These are phyloP conservation scores for Kappamyces sp. DNA, from an alignment of 192 early-diverging fungal species.

Conservation along the genomic window DNA sequence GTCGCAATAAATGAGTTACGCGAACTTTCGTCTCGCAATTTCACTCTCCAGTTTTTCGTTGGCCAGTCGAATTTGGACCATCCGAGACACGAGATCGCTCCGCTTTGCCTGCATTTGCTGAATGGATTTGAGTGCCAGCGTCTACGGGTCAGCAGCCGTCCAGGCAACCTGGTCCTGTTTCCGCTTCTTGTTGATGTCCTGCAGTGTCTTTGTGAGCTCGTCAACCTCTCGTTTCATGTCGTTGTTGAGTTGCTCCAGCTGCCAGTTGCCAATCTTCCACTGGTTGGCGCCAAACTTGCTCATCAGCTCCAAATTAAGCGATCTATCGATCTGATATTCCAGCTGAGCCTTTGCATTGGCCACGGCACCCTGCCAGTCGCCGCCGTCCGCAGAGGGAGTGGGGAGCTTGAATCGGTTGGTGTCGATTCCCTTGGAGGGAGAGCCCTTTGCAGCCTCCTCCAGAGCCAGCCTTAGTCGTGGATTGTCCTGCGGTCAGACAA, in stretches of 20 bases:
- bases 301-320: conserved; percentile 45
- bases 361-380: conserved; percentile 23
- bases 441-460: not conserved
- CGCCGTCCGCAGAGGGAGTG: not conserved
- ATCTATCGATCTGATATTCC: conserved; percentile 36
- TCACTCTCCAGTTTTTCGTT: conserved; percentile 9
- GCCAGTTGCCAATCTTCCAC: conserved; percentile 39
- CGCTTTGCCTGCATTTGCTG: conserved; percentile 7
- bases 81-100: conserved; percentile 4
- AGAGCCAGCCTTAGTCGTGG: no score
- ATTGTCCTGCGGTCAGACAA: no score
- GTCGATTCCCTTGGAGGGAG: conserved; percentile 21
- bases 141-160: not conserved
- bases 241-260: conserved; percentile 27
- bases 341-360: conserved; percentile 45
- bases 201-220: conserved; percentile 13
- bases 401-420: conserved; percentile 25
- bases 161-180: conserved; percentile 38
- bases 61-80: conserved; percentile 11
- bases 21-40: not conserved
- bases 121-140: not conserved
- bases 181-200: conserved; percentile 39
- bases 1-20: not conserved
- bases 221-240: conserved; percentile 20
- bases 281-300: conserved; percentile 37